phyloP scores from a whole-genome alignment of 805 yeast genomes.

The Kazachstania africana region DNA sequence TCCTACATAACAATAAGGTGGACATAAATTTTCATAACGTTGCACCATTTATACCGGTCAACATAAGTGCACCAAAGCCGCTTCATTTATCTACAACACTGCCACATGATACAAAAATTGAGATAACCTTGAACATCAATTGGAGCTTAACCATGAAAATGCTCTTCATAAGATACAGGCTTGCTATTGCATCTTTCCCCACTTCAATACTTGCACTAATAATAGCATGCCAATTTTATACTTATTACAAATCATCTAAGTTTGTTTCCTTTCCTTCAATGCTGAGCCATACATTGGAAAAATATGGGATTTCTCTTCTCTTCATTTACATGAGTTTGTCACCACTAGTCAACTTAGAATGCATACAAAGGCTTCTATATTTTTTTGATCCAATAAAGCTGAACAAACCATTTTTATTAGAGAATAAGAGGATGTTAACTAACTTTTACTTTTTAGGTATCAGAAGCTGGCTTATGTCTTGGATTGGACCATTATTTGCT shows the following conservation, averaged over 20 bases:
- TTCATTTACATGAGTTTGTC: conserved; percentile 27
- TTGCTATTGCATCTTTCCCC: conserved; percentile 62
- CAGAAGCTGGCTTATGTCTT: conserved; percentile 42
- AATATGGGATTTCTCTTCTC: conserved; percentile 18
- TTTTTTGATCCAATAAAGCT: conserved; percentile 43
- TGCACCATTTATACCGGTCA: conserved; percentile 54
- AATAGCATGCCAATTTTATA: conserved; percentile 42
- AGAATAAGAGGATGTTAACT: conserved; percentile 26
- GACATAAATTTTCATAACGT: conserved; percentile 43
- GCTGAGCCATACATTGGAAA: conserved; percentile 27
- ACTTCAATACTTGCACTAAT: conserved; percentile 43
- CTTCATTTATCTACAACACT: conserved; percentile 13
- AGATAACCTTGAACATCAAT: conserved; percentile 11
- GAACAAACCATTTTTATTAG: conserved; percentile 34
- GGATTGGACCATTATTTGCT: conserved; percentile 46
- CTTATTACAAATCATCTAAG: conserved; percentile 28
- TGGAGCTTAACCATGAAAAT: conserved; percentile 43
- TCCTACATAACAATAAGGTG: conserved; percentile 30
- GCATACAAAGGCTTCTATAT: conserved; percentile 31
- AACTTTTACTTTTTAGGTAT: conserved; percentile 62
- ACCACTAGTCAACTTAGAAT: conserved; percentile 24
- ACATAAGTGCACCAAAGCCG: conserved; percentile 11
- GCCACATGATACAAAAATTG: conserved; percentile 13
- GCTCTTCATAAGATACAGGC: conserved; percentile 64
- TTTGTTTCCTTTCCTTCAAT: conserved; percentile 39